Base-by-base conservation (phyloP, 2,329 filamentous ascomycete species). In the Clarireedia monteithiana region DNA sequence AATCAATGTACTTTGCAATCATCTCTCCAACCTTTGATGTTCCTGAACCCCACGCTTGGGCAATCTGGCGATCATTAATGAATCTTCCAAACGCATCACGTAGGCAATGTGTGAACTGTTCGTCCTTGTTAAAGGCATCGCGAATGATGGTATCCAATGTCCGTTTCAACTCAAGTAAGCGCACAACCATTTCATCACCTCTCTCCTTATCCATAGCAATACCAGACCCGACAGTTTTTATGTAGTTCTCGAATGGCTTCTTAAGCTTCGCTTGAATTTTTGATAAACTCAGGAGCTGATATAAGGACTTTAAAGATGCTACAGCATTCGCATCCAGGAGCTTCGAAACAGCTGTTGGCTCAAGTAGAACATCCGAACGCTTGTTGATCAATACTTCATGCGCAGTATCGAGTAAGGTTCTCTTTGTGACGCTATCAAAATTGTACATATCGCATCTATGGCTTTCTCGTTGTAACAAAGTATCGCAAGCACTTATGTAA, bases 1-100 rank as follows among this genome's bases (percentile, higher is more conserved):
- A 79, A 71, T 99, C 94, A 59, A 99, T 88, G 66, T 97, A 91
- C 72, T 96, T 97, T 30, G 94, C 95, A 64, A 96, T 95, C 91
- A 97, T 96, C 74, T 99, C 94, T 50, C 92, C 94, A 14, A 95
- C 90, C 76, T 95, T 97, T 17, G 91, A 90, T 55, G 91, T 95
- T 55, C 91, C 86, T 0, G 88, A 89, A 51, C 84, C 83, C 81
- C 88, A 92, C 4, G 83, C 77, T 6, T 82, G 79, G 1, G 82
- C 84, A 67, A 85, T 88, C 67, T 86, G 86, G 4, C 78, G 81
- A 70, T 94, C 89, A 70, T 99, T 99, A 78, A 99, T 96, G 65
- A 97, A 96, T 0, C 77, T 80, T 53, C 88, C 85, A 67, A 99
- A 97, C 0, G 89, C 81, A 65, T 96, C 90, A 55, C 94, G 82